Evolutionary conservation across 106 monocot genomes (phyloP), one percentile per base, ranked within the genome.

Genomic region (Platanthera zijinensis): DNA sequence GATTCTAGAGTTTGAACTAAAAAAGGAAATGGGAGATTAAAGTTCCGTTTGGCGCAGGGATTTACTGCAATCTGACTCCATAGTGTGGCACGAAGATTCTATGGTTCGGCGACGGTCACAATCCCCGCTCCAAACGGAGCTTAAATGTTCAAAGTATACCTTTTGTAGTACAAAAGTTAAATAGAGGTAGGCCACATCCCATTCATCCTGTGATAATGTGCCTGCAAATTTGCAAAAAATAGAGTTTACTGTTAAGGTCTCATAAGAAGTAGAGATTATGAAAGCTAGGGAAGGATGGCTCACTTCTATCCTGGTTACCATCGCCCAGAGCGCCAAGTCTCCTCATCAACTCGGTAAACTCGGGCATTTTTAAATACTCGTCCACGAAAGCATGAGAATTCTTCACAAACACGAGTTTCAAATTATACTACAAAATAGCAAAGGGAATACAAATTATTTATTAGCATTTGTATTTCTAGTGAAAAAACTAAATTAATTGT

Each of bases 321-420:
- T 94, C 97, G 66, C 97, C 97, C 8, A 97, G 57, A 15, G 97
- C 94, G 78, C 97, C 97, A 52, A 93, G 94, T 76, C 97, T 83
- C 17, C 94, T 79, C 97, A 97, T 97, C 50, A 97, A 94, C 57
- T 97, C 97, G 18, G 87, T 39, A 82, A 87, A 97, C 79, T 94
- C 97, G 3, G 87, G 85, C 78, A 82, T 93, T 80, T 86, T 83
- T 86, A 97, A 80, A 79, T 83, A 97, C 75, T 97, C 94, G 3
- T 94, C 77, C 14, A 97, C 94, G 79, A 97, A 97, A 51, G 91
- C 87, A 76, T 97, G 97, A 4, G 83, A 97, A 78, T 97, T 97
- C 78, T 97, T 97, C 57, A 84, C 91, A 53, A 90, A 89, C 19
- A 97, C 80, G 21, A 97, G 86, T 78, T 94, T 91, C 69, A 97